These are phyloP conservation scores for Lojkania enalia DNA, from an alignment of 2,329 filamentous ascomycete genomes.

Conservation along the genomic window DNA sequence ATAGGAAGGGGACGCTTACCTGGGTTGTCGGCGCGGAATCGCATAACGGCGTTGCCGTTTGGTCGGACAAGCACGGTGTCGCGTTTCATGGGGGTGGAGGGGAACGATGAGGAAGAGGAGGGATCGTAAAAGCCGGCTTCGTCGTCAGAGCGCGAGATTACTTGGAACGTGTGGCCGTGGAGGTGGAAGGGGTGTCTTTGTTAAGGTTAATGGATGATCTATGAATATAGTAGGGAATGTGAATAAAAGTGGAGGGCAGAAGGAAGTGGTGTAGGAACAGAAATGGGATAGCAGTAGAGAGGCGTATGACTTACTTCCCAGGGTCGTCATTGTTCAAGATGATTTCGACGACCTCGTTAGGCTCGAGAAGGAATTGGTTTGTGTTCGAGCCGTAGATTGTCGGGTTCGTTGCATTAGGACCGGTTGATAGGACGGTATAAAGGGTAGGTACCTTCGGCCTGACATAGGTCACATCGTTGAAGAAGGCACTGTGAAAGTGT, in stretches of 20 bases:
- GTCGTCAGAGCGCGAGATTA: constrained; percentile 37
- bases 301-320: constrained; percentile 50
- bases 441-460: constrained; percentile 76
- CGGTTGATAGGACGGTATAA: constrained; percentile 71
- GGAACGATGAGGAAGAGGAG: constrained; percentile 38
- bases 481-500: constrained; percentile 46
- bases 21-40: constrained; percentile 58
- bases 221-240: too few relatives aligned
- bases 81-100: constrained; percentile 51
- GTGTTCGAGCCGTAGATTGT: constrained; percentile 57
- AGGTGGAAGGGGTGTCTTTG: constrained; percentile 70
- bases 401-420: constrained; percentile 51
- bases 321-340: constrained; percentile 76
- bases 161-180: constrained; percentile 57
- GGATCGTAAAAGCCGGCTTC: constrained; percentile 54
- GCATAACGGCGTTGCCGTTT: constrained; percentile 58
- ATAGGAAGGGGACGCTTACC: too few relatives aligned
- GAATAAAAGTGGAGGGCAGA: too few relatives aligned
- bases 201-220: too few relatives aligned
- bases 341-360: constrained; percentile 70
- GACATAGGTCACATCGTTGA: constrained; percentile 77
- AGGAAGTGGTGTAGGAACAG: constrained; percentile 50
- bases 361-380: constrained; percentile 65
- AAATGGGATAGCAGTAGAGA: constrained; percentile 49
- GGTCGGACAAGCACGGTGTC: constrained; percentile 60